Conservation (phyloP, 371 early-diverging fungal genomes). For the Synchytrium microbalum region DNA sequence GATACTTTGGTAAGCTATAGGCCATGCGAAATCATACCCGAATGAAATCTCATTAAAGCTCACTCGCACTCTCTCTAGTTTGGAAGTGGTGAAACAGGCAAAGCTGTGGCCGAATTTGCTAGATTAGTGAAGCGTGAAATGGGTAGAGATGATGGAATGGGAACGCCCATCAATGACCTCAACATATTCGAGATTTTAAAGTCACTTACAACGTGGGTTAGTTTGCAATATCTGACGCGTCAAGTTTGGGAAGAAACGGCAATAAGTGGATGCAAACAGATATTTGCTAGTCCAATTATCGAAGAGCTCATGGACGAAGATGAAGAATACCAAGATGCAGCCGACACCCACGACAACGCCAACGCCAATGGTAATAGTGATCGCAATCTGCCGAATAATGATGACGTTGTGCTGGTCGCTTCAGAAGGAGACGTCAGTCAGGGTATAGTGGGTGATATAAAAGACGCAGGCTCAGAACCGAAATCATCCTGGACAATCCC, state of each 20-base stretch:
- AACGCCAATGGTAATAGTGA: slow-evolving; percentile 2
- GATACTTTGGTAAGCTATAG: too few species aligned
- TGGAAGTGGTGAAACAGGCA: slow-evolving; percentile 80
- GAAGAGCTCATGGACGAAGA: slow-evolving; percentile 10
- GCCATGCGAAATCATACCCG: too few species aligned
- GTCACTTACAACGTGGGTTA: slow-evolving; percentile 26
- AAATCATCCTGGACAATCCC: neutral
- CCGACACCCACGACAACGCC: neutral
- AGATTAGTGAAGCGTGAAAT: slow-evolving; percentile 67
- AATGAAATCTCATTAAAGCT: too few species aligned
- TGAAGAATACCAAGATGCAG: slow-evolving; percentile 9
- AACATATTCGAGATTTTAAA: slow-evolving; percentile 19
- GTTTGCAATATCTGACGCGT: slow-evolving; percentile 17
- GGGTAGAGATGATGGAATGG: slow-evolving; percentile 49
- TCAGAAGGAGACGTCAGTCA: slow-evolving; percentile 1
- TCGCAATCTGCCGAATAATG: neutral
- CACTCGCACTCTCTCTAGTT: too few species aligned
- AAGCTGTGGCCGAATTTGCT: slow-evolving; percentile 71
- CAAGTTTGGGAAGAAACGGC: slow-evolving; percentile 6
- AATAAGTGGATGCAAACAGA: neutral
- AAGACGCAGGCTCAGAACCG: neutral
- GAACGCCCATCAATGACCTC: slow-evolving; percentile 11
- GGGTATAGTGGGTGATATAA: neutral
- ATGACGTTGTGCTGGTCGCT: slow-evolving; percentile 9
- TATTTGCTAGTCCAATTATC: neutral